Evolutionary conservation across 768 basidiomycete genomes (phyloP), one percentile per base, ranked within the genome.

Genomic region (Suillus sp.): DNA sequence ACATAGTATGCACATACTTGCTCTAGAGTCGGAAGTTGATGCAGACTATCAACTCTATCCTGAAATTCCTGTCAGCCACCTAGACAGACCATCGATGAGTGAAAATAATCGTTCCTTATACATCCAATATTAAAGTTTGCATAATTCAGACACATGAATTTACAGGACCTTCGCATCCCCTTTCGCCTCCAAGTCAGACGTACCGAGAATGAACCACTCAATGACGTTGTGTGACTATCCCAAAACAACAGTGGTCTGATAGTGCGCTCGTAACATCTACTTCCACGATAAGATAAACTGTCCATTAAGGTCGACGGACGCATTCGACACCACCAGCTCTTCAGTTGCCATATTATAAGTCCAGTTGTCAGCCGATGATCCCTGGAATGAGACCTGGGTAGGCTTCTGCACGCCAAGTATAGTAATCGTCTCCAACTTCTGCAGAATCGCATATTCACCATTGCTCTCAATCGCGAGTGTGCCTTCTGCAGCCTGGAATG

Each of bases 401-500:
- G 86, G 86, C 30, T 72, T 73, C 20, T 70, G 63, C 7, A 84
- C 81, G 0, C 89, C 90, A 22, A 92, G 79, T 13, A 92, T 68
- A 3, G 83, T 88, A 53, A 92, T 71, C 25, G 78, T 77, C 59
- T 78, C 74, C 61, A 92, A 71, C 58, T 70, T 77, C 65, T 85
- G 85, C 4, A 61, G 68, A 13, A 90, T 69, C 0, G 10, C 1
- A 32, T 68, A 76, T 16, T 55, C 43, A 65, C 81, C 85, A 2
- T 63, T 56, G 47, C 74, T 76, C 43, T 64, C 66, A 35, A 89
- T 78, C 0, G 61, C 60, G 30, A 91, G 64, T 57, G 71, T 60
- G 10, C 76, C 71, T 16, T 67, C 67, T 5, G 65, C 63, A 9
- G 79, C 83, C 0, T 65, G 59, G 70, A 91, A 83, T 1, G 68